Percentiles rank a stretch among this genome's conserved stretches.
These are phyloP conservation scores for Zygotorulaspora mrakii DNA, from an alignment of 1,139 yeast species.

Conservation along the genomic window DNA sequence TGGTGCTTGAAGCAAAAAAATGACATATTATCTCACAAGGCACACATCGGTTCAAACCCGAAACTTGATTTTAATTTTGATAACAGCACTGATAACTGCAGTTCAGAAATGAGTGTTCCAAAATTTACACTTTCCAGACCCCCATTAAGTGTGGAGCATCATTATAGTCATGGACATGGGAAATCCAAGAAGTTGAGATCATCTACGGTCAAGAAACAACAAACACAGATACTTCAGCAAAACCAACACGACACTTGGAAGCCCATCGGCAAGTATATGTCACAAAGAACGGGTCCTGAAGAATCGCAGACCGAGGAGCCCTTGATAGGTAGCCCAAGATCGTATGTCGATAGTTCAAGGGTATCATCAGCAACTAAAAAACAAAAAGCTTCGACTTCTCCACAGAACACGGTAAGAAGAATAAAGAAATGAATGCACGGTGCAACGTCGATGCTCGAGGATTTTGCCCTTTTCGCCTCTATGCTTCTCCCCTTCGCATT, in stretches of 20 bases:
- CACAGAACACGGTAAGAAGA: background rate
- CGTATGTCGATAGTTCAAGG: background rate
- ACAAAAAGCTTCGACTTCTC: background rate
- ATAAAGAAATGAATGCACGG: too few relatives aligned
- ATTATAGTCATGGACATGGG: background rate
- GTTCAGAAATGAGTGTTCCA: conserved; percentile 8
- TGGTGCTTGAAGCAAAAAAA: conserved; percentile 25
- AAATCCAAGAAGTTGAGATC: conserved; percentile 10
- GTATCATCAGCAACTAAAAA: conserved; percentile 1
- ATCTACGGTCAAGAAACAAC: conserved; percentile 9
- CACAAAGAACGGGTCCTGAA: background rate
- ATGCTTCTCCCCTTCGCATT: too few relatives aligned
- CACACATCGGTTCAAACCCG: conserved; percentile 1
- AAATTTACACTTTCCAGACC: conserved; percentile 15
- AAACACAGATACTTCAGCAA: conserved; percentile 6
- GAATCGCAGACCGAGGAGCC: background rate
- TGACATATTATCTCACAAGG: conserved; percentile 16
- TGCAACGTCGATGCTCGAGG: too few relatives aligned
- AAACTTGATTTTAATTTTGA: conserved; percentile 14
- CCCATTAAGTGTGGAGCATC: conserved; percentile 17
- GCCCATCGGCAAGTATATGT: background rate
- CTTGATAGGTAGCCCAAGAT: background rate
- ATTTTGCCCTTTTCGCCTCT: too few relatives aligned
- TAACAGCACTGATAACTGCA: conserved; percentile 4
- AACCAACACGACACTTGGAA: conserved; percentile 2